Percentiles rank a stretch among this genome's conserved stretches.
phyloP scores from a whole-genome alignment of 2,329 filamentous ascomycete species.

The Phialophora expanda region DNA sequence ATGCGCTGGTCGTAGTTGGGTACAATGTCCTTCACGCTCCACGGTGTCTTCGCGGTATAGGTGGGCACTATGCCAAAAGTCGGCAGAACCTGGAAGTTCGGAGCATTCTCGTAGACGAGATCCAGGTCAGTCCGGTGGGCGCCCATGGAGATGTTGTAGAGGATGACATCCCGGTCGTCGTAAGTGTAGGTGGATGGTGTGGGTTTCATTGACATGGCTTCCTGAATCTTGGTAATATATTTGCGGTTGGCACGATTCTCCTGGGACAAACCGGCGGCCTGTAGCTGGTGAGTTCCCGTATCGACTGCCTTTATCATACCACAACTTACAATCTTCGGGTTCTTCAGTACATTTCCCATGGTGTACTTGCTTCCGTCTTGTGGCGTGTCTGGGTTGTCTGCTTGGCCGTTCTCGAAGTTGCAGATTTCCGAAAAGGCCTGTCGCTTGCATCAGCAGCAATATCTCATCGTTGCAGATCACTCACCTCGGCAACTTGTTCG shows the following conservation, averaged over 20 bases:
- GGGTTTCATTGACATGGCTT: constrained; percentile 72
- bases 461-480: constrained; percentile 40
- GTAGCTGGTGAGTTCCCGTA: background rate
- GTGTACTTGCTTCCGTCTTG: constrained; percentile 79
- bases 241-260: constrained; percentile 55
- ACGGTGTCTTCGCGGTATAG: constrained; percentile 82
- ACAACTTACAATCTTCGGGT: constrained; percentile 55
- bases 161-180: constrained; percentile 83
- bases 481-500: constrained; percentile 42
- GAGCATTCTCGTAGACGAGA: constrained; percentile 86
- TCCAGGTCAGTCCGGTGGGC: constrained; percentile 87
- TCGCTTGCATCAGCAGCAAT: constrained; percentile 43
- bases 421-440: constrained; percentile 77
- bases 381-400: constrained; percentile 82
- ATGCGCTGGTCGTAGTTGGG: constrained; percentile 98
- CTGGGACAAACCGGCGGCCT: constrained; percentile 39
- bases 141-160: constrained; percentile 94
- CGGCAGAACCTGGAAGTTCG: constrained; percentile 86
- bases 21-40: constrained; percentile 78
- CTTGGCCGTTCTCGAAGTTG: constrained; percentile 84
- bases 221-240: constrained; percentile 77
- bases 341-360: constrained; percentile 85
- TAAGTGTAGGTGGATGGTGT: constrained; percentile 79
- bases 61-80: constrained; percentile 86
- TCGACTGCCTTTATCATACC: background rate